Base-by-base conservation (phyloP, 176 grass and related monocot species). In the Oryza coarctata region DNA sequence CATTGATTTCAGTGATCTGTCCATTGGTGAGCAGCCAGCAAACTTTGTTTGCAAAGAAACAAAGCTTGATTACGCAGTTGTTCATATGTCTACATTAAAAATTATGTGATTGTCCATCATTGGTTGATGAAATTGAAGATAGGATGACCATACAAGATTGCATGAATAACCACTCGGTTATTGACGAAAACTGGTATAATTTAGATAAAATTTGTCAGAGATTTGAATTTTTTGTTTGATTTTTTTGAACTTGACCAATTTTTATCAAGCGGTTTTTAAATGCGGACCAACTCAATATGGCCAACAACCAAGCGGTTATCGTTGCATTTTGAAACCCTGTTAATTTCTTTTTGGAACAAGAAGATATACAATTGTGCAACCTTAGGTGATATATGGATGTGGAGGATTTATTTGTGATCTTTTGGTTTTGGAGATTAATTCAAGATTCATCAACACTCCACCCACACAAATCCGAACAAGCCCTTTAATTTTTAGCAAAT, bases 1-100 rank as follows among this genome's bases (percentile, higher is more conserved):
- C 11, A 95, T 98, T 87, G 96, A 98, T 90, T 95, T 98, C 68
- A 98, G 93, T 77, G 89, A 95, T 86, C 58, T 98, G 20, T 87
- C 88, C 74, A 78, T 98, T 29, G 96, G 96, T 95, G 73, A 88
- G 90, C 63, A 78, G 60, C 12, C 15, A 17, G 49, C 69, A 75
- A 70, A 43, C 55, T 86, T 65, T 69, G 8, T 63, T 74, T 71
- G 13, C 55, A 40, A 80, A 47, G 7, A 83, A 38, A 68, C 32
- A 36, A 25, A 60, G 5, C 15, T 88, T 74, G 23, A 50, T 49
- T 74, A 47, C 5, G 12, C 4, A 67, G 35, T 79, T 35, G 2
- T 76, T 70, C 33, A 40, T 23, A 64, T 70, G 25, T 75, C 12
- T 38, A 70, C 20, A 49, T 70, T 39, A 23, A 50, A 25, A 74